phyloP scores from a whole-genome alignment of 2,329 filamentous ascomycete species.

The Cladophialophora psammophila region DNA sequence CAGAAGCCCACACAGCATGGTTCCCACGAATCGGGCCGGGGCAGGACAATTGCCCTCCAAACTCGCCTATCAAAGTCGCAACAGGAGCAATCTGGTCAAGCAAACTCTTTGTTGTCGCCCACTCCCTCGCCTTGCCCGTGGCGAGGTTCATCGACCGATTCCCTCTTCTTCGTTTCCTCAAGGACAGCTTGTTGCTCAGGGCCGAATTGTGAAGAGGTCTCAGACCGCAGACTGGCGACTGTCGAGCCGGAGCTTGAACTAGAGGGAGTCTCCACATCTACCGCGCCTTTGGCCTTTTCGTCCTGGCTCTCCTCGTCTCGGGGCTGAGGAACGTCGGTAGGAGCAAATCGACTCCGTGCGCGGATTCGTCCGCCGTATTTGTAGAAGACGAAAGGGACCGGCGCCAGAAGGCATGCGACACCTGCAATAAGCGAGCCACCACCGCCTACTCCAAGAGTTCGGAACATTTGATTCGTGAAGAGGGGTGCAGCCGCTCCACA shows the following conservation, averaged over 20 bases:
- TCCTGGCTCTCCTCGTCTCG: slow-evolving; percentile 34
- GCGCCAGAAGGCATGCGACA: slow-evolving; percentile 53
- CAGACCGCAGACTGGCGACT: not conserved
- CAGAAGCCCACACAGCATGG: not conserved
- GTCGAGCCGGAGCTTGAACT: slow-evolving; percentile 18
- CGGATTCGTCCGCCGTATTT: slow-evolving; percentile 52
- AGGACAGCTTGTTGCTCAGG: not conserved
- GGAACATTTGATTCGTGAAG: slow-evolving; percentile 57
- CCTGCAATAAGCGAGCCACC: slow-evolving; percentile 56
- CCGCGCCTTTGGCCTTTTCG: not conserved
- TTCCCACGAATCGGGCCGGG: not conserved
- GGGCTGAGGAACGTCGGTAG: slow-evolving; percentile 10
- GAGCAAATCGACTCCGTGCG: slow-evolving; percentile 59
- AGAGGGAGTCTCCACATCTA: slow-evolving; percentile 3
- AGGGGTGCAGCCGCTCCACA: slow-evolving; percentile 58
- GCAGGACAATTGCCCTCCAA: not conserved
- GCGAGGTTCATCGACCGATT: not conserved
- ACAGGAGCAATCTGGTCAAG: not conserved
- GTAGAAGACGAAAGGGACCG: slow-evolving; percentile 56
- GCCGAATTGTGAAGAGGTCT: not conserved
- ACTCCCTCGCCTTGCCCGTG: not conserved
- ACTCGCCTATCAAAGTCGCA: not conserved
- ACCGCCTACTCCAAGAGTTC: slow-evolving; percentile 56
- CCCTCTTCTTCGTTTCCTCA: slow-evolving; percentile 2
- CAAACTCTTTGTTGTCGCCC: not conserved